Percentiles rank a stretch among this genome's conserved stretches.
These are phyloP conservation scores for Neoscytalidium dimidiatum DNA, from an alignment of 2,329 filamentous ascomycete species.

Conservation along the genomic window DNA sequence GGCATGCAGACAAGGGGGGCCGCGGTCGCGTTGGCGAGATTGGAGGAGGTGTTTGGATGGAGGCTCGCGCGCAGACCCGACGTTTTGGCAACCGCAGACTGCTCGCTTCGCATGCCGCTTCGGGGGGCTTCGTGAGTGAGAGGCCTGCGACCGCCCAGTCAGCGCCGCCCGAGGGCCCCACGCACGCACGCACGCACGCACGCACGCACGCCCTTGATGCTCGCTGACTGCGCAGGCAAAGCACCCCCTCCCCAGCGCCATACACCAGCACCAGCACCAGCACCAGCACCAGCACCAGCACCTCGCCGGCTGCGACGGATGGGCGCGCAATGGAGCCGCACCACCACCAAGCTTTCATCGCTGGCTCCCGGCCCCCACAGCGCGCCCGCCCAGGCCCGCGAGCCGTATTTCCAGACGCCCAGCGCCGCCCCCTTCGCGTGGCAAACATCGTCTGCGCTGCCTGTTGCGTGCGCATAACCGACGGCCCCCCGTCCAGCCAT, in stretches of 20 bases:
- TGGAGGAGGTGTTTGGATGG: conserved; percentile 8
- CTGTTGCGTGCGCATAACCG: not conserved
- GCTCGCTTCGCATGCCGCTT: conserved; percentile 2
- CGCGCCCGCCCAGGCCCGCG: not conserved
- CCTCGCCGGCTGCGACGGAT: not conserved
- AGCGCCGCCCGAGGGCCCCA: not conserved
- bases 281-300: no score
- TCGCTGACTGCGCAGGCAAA: no score
- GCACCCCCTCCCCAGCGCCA: no score
- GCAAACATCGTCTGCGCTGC: conserved; percentile 9
- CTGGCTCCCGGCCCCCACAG: not conserved
- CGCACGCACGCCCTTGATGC: no score
- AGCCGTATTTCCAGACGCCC: not conserved
- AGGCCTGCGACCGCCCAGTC: no score
- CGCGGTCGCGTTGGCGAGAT: conserved; percentile 9
- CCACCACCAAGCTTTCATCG: not conserved
- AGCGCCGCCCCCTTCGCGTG: not conserved
- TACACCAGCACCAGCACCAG: no score
- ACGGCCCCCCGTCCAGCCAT: not conserved
- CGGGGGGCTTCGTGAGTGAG: not conserved
- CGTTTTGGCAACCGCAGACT: not conserved
- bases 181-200: no score
- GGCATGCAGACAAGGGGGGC: not conserved
- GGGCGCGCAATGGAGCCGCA: not conserved
- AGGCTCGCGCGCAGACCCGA: not conserved